A percentile compares a stretch with the other conserved stretches of the same genome.
These are phyloP conservation scores for Fagopyrum esculentum DNA, from an alignment of 148 eudicot species.

Conservation along the genomic window DNA sequence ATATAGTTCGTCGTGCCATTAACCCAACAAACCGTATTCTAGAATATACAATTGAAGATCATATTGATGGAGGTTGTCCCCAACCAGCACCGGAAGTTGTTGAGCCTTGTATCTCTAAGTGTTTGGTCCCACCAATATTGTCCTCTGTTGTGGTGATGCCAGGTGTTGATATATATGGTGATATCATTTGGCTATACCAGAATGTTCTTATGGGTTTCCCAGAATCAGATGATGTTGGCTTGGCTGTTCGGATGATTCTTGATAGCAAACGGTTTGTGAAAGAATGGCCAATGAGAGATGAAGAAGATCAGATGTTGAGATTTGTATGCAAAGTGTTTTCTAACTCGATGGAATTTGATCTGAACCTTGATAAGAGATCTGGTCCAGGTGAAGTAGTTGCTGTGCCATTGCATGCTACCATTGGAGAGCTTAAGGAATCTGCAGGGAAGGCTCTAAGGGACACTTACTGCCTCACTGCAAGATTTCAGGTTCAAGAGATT, in stretches of 20 bases:
- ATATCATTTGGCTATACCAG: constrained; percentile 38
- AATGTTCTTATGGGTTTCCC: constrained; percentile 32
- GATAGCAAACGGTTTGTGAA: constrained; percentile 69
- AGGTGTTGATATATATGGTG: constrained; percentile 37
- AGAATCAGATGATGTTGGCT: constrained; percentile 23
- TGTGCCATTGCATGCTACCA: constrained; percentile 55
- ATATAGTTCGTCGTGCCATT: constrained; percentile 41
- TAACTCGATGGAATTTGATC: constrained; percentile 25
- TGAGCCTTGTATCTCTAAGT: constrained; percentile 7
- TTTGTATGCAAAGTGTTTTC: constrained; percentile 44
- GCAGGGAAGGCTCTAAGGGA: constrained; percentile 54
- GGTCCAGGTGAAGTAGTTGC: constrained; percentile 39
- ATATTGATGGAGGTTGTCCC: constrained; percentile 10
- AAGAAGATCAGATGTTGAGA: constrained; percentile 45
- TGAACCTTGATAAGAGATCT: constrained; percentile 16
- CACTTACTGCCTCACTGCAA: constrained; percentile 53
- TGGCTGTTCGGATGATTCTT: constrained; percentile 42
- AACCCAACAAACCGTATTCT: constrained; percentile 43
- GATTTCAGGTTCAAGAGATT: constrained; percentile 32
- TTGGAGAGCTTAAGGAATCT: constrained; percentile 49
- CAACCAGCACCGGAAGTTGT: constrained; percentile 15
- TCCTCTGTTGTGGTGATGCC: constrained; percentile 4
- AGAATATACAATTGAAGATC: constrained; percentile 50
- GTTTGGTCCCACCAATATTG: background rate
- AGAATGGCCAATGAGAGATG: constrained; percentile 67